Percentiles rank a stretch among this genome's conserved stretches.
phyloP scores from a whole-genome alignment of 345 rosid species.

The Acer yangbiense region DNA sequence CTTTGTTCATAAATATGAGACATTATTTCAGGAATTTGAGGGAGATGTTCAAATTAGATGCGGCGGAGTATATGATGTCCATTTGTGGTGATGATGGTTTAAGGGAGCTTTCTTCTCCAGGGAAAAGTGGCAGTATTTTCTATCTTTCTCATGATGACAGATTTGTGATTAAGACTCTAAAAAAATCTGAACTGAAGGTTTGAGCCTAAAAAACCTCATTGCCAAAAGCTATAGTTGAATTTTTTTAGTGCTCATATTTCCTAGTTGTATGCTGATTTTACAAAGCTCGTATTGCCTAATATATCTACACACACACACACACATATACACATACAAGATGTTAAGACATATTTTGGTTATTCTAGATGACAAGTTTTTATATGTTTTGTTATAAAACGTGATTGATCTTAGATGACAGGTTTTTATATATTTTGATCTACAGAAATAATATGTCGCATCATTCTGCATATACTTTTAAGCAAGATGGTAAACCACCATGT shows the following conservation, averaged over 20 bases:
- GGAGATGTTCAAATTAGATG: conserved; percentile 96
- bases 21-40: conserved; percentile 72
- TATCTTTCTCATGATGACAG: conserved; percentile 87
- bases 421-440: not conserved
- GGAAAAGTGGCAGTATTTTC: conserved; percentile 98
- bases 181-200: conserved; percentile 84
- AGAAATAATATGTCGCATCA: not conserved
- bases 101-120: conserved; percentile 77
- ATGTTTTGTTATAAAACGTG: not conserved
- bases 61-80: conserved; percentile 99
- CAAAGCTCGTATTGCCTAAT: not conserved
- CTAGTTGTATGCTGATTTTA: not conserved
- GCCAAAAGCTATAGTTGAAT: not conserved
- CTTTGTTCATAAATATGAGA: conserved; percentile 2
- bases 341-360: not conserved
- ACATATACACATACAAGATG: too few species aligned
- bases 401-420: conserved; percentile 3
- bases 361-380: not conserved
- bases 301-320: too few species aligned
- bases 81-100: conserved; percentile 96
- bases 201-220: conserved; percentile 22
- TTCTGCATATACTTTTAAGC: not conserved
- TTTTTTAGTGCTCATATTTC: not conserved
- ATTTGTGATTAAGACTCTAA: conserved; percentile 93
- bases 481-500: not conserved